Base-by-base conservation (phyloP, 257 asterid genomes). In the Solanum appendiculatum region DNA sequence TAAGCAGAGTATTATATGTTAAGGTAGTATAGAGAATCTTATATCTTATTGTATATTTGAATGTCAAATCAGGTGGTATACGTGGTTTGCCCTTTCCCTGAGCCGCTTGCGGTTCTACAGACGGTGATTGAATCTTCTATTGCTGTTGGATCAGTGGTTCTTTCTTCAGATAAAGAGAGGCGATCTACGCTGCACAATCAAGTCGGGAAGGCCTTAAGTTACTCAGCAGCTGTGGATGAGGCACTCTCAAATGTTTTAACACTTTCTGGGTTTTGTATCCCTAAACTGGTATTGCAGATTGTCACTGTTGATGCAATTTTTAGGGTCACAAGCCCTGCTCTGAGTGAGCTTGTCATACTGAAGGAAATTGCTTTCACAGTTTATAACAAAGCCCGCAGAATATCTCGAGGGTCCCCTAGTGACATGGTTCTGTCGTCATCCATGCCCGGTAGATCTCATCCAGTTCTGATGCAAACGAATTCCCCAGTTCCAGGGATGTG, bases 21-120 rank as follows among this genome's bases (percentile, higher is more conserved):
- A 46, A 9, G 25, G 64, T 46, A 80, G 37, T 29, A 29, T 37
- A 10, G 29, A 46, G 68, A 80, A 80, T 44, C 68, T 80, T 63
- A 81, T 81, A 20, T 51, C 31, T 33, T 37, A 9, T 51, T 86
- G 51, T 86, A 70, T 72, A 29, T 72, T 20, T 72, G 69, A 72
- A 46, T 68, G 72, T 88, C 85, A 60, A 56, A 87, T 85, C 96
- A 97, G 99, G 99, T 97, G 37, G 91, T 97, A 84, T 96, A 97
- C 89, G 99, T 97, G 89, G 98, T 97, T 63, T 97, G 99, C 92
- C 99, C 99, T 89, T 97, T 97, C 86, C 99, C 99, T 6, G 99
- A 97, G 91, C 99, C 99, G 89, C 96, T 95, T 87, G 96, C 99
- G 46, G 95, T 97, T 89, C 93, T 97, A 21, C 98, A 95, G 89